Percentiles rank a stretch among this genome's conserved stretches.
Evolutionary conservation across 345 rosid genomes (phyloP).

Genomic region (Salix viminalis): DNA sequence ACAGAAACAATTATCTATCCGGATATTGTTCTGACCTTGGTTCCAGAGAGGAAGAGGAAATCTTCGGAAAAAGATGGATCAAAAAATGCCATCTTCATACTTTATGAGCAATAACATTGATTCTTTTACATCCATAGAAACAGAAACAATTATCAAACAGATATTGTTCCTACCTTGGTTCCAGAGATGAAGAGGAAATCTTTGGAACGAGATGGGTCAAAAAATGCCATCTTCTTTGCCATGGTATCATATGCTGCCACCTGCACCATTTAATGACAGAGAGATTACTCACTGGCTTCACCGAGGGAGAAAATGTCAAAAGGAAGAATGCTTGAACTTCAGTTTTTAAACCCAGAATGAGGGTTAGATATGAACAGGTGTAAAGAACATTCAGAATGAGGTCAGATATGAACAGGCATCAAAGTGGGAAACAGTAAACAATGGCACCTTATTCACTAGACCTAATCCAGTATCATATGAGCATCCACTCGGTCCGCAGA

Average conservation of each 20-base stretch:
- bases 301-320: neutral
- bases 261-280: slow-evolving; percentile 27
- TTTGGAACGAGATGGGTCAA: slow-evolving; percentile 76
- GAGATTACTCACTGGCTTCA: neutral
- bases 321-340: neutral
- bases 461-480: neutral
- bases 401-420: neutral
- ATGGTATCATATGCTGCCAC: slow-evolving; percentile 88
- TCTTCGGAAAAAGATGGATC: no score
- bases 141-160: neutral
- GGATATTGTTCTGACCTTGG: no score
- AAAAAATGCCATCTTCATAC: neutral
- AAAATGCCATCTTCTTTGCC: slow-evolving; percentile 92
- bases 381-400: neutral
- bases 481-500: neutral
- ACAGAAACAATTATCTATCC: neutral
- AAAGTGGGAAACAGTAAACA: neutral
- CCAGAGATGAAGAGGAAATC: slow-evolving; percentile 98
- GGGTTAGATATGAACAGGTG: neutral
- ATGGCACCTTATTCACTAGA: neutral
- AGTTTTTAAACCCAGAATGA: neutral
- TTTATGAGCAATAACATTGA: neutral
- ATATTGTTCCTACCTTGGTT: slow-evolving; percentile 57
- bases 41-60: no score
- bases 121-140: neutral